These are phyloP conservation scores for Aspergillus thermomutatus DNA, from an alignment of 2,329 filamentous ascomycete species.

Conservation along the genomic window DNA sequence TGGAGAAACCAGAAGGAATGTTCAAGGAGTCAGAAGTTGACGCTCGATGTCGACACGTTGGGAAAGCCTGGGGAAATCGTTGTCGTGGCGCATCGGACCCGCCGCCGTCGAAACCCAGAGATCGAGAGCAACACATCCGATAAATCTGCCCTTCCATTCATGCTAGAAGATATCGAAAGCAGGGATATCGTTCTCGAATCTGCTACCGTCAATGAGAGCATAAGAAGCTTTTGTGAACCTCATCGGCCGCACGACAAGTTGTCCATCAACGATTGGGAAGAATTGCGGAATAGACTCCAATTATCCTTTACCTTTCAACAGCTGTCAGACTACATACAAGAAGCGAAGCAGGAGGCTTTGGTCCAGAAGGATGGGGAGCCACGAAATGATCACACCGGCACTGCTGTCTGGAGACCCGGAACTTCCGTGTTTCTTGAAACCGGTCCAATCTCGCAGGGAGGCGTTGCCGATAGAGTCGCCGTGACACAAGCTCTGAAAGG, in stretches of 20 bases:
- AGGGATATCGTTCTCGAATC: constrained; percentile 11
- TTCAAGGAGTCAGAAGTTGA: constrained; percentile 10
- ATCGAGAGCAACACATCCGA: constrained; percentile 7
- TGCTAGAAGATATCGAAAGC: constrained; percentile 26
- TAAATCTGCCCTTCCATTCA: constrained; percentile 15
- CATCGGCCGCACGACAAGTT: constrained; percentile 26
- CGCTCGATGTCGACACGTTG: constrained; percentile 31
- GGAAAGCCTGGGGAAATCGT: constrained; percentile 38
- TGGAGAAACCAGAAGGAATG: not conserved
- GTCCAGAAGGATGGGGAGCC: not conserved
- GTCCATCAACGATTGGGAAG: constrained; percentile 24
- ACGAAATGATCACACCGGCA: not conserved
- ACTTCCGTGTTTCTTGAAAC: constrained; percentile 28
- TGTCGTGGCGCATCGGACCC: constrained; percentile 27
- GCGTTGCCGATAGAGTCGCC: constrained; percentile 18
- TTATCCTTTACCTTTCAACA: constrained; percentile 35
- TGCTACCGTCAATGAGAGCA: constrained; percentile 20
- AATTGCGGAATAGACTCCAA: constrained; percentile 26
- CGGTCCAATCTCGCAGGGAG: constrained; percentile 7
- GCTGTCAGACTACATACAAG: constrained; percentile 28
- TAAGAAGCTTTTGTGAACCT: constrained; percentile 25
- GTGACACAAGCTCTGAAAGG: constrained; percentile 21
- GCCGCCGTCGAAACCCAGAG: constrained; percentile 11
- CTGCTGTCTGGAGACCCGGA: constrained; percentile 29
- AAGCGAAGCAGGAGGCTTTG: not conserved